Base-by-base conservation (phyloP, 73 alveolate species). In the Paramecium pentaurelia region DNA sequence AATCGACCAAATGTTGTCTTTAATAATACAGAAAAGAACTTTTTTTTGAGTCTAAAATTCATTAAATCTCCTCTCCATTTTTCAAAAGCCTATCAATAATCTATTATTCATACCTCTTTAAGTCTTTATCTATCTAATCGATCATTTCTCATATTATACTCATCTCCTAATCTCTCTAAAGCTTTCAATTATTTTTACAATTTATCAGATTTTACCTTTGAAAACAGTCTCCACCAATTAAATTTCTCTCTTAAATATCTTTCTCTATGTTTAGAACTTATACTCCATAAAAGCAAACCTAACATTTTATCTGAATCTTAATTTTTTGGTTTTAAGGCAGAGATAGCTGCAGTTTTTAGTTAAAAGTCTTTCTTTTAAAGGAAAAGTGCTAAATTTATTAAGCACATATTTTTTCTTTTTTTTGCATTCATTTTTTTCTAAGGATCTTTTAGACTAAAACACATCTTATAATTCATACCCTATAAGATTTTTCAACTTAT, bases 101-200 rank as follows among this genome's bases (percentile, higher is more conserved):
- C 27, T 22, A 0, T 37, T 9, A 38, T 3, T 54, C 16, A 54
- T 75, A 75, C 88, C 40, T 75, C 88, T 12, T 42, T 75, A 4
- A 75, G 60, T 75, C 88, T 36, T 42, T 42, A 38, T 75, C 38
- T n/a, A 30, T 75, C 88, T 42, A 75, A 20, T 75, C 60, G 3
- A 36, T 75, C 88, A 20, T 75, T 75, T 75, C 47, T 75, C 88
- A 75, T 36, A 28, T 75, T 75, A 12, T 75, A 75, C 20, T 38
- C 60, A 11, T 75, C 88, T 16, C 88, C 88, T 4, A 75, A 42
- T 34, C 60, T 75, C 5, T 75, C 58, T 2, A 75, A 40, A 32
- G 58, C 60, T 75, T 42, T 75, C 60, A 75, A n/a, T 75, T 75
- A 20, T 38, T 75, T 75, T 36, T 25, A 16, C 11, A 75, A 18